Conservation (phyloP, 768 basidiomycete genomes). For the Auricularia auricula-judae region DNA sequence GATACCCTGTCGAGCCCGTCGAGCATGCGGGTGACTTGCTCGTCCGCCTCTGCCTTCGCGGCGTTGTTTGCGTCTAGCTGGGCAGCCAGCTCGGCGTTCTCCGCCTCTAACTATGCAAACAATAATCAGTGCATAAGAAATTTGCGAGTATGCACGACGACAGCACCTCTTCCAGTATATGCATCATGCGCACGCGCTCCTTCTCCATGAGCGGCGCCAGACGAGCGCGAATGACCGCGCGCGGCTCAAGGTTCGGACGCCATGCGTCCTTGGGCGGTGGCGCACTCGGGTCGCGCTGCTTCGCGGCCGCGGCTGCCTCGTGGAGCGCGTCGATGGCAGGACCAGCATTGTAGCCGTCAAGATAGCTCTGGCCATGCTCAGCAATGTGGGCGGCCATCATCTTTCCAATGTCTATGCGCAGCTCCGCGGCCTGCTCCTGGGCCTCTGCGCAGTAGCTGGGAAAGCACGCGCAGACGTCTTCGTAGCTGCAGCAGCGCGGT, state of each 20-base stretch:
- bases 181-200: slow-evolving; percentile 29
- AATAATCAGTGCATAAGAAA: neutral
- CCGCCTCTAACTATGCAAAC: neutral
- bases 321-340: slow-evolving; percentile 65
- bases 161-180: slow-evolving; percentile 26
- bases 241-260: slow-evolving; percentile 54
- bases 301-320: slow-evolving; percentile 54
- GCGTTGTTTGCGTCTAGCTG: neutral
- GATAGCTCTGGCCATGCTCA: slow-evolving; percentile 55
- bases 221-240: slow-evolving; percentile 48
- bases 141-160: neutral
- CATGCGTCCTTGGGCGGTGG: slow-evolving; percentile 35
- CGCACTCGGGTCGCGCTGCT: slow-evolving; percentile 33
- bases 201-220: slow-evolving; percentile 47
- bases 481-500: neutral
- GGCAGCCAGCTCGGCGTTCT: neutral
- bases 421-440: neutral
- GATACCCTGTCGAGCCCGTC: neutral
- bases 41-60: neutral
- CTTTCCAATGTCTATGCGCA: neutral
- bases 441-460: neutral
- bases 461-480: neutral
- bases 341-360: slow-evolving; percentile 54
- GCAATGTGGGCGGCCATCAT: neutral
- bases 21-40: neutral